Evolutionary conservation across 768 basidiomycete species (phyloP).

Genomic region (Amanita subjunquillea): DNA sequence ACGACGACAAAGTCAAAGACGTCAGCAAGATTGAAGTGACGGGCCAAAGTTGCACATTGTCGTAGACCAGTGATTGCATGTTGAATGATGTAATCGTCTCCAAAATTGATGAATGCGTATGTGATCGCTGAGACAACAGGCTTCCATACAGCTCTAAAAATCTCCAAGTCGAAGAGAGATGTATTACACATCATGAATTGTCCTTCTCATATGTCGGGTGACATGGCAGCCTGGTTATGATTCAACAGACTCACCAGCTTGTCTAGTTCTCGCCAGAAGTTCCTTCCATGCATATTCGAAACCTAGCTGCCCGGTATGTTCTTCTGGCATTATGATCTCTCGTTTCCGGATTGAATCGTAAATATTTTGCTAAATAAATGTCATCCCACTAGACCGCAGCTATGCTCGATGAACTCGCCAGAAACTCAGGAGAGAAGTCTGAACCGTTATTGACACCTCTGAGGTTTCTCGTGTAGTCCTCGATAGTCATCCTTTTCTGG

Average conservation of each 20-base stretch:
- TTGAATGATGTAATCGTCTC: constrained; percentile 95
- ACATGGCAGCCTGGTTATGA: constrained; percentile 1
- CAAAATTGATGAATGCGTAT: constrained; percentile 91
- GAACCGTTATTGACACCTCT: constrained; percentile 83
- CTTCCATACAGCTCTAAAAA: constrained; percentile 94
- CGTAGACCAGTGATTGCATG: constrained; percentile 92
- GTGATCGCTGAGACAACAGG: constrained; percentile 90
- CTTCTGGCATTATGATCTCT: constrained; percentile 97
- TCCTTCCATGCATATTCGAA: constrained; percentile 99
- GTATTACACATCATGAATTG: constrained; percentile 73
- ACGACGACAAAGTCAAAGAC: constrained; percentile 96
- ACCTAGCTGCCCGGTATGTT: constrained; percentile 91
- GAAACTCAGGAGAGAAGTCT: constrained; percentile 78
- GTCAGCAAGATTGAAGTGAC: constrained; percentile 81
- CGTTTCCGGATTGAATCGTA: constrained; percentile 91
- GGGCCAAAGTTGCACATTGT: constrained; percentile 90
- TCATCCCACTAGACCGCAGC: not conserved
- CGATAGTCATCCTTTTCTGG: constrained; percentile 95
- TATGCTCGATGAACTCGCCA: constrained; percentile 36
- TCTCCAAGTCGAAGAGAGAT: constrained; percentile 72
- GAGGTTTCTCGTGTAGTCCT: constrained; percentile 88
- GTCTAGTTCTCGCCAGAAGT: constrained; percentile 69
- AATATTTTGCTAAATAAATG: constrained; percentile 55
- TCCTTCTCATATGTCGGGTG: constrained; percentile 24
- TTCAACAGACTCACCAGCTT: constrained; percentile 48